These are phyloP conservation scores for Calycina marina DNA, from an alignment of 2,329 filamentous ascomycete genomes.

Conservation along the genomic window DNA sequence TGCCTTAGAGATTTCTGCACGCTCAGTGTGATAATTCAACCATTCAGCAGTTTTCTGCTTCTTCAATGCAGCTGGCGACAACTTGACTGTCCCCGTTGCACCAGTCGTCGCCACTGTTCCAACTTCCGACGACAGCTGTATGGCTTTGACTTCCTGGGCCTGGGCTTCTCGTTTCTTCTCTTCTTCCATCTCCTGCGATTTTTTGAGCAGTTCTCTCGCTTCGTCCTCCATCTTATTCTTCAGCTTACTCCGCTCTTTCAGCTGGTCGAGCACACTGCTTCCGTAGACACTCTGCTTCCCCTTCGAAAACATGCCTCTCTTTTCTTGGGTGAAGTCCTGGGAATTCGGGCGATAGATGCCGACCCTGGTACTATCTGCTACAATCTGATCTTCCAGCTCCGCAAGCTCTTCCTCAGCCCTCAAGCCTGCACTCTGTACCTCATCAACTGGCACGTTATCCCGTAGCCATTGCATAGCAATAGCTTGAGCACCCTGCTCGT, in stretches of 20 bases:
- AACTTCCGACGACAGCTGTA: conserved; percentile 15
- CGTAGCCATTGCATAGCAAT: conserved; percentile 41
- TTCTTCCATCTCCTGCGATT: conserved; percentile 28
- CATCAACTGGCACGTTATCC: conserved; percentile 38
- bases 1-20: conserved; percentile 31
- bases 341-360: conserved; percentile 19
- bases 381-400: conserved; percentile 30
- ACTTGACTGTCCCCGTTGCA: conserved; percentile 14
- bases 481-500: conserved; percentile 24
- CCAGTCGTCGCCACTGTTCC: conserved; percentile 1
- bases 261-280: conserved; percentile 38
- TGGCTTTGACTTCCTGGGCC: conserved; percentile 23
- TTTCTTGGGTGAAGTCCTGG: conserved; percentile 1
- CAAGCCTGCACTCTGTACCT: conserved; percentile 43
- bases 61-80: too few relatives aligned
- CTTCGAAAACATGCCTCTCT: conserved; percentile 1
- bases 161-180: conserved; percentile 27
- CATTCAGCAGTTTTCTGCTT: not conserved
- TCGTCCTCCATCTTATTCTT: conserved; percentile 29
- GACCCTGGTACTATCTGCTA: conserved; percentile 17
- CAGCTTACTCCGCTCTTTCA: conserved; percentile 41
- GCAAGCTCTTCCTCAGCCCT: conserved; percentile 48
- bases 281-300: conserved; percentile 38
- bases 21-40: not conserved
- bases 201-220: not conserved